Evolutionary conservation across 768 basidiomycete species (phyloP), one percentile per base, ranked within the genome.

Genomic region (Termitomyces eurrhizus): DNA sequence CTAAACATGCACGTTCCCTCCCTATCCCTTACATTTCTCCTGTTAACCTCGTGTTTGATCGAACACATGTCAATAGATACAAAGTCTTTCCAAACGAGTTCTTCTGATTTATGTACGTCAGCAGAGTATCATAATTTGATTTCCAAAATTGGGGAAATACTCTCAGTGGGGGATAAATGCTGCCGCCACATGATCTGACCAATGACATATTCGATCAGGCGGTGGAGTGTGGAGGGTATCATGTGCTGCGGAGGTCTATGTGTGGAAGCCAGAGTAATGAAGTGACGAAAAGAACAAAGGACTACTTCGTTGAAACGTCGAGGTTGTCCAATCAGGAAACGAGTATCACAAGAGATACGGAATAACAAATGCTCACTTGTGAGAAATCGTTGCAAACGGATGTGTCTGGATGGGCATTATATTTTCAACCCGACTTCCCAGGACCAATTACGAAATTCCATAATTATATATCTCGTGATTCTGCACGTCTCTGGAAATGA

Each of bases 1-100:
- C 70, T 87, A 77, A 76, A 64, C 55, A 36, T 55, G 26, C 48
- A 44, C 44, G 35, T 55, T 37, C 33, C 3, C 7, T n/a, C 54
- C 48, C 32, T 29, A 76, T 65, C 70, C 78, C 72, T 75, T 12
- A 21, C n/a, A 11, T 5, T 26, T 29, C 18, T 29, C 13, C n/a
- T 50, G 14, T 12, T 41, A 3, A 13, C 32, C 12, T 42, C 39
- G 3, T 55, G 26, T 5, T 12, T 26, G 18, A 41, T 6, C 5
- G 16, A 55, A 11, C 5, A 14, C 18, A 16, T 7, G 3, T 29
- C 18, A 9, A 6, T 42, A 54, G 53, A 54, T 18, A 42, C 6
- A 32, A 26, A 41, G 21, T 32, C 7, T 41, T 21, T 42, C 13
- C 1, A 26, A n/a, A 3, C 7, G 39, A 29, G 4, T 39, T 7